Conservation (phyloP, 805 yeast species). For the Pichia gijzeniarum region DNA sequence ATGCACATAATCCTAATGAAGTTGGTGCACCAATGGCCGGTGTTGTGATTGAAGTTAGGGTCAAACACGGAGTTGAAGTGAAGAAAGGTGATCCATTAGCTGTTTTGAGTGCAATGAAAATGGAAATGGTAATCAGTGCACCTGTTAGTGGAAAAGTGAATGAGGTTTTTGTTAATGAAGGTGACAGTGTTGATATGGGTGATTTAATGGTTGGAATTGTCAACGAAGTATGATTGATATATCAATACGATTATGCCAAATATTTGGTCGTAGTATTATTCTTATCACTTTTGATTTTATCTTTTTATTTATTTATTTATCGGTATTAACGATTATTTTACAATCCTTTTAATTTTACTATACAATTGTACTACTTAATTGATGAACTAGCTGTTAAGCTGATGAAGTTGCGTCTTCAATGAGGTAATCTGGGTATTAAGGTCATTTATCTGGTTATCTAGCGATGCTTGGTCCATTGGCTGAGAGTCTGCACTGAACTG, state of each 20-base stretch:
- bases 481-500: too few species aligned
- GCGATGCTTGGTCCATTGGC: too few species aligned
- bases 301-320: not conserved
- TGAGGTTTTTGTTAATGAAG: conserved; percentile 72
- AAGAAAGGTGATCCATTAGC: conserved; percentile 96
- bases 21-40: conserved; percentile 99
- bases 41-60: conserved; percentile 91
- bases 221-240: conserved; percentile 21
- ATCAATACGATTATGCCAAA: too few species aligned
- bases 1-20: conserved; percentile 77
- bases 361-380: too few species aligned
- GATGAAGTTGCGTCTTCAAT: not conserved
- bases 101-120: conserved; percentile 95
- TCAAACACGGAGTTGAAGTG: conserved; percentile 79
- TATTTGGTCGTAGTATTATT: not conserved
- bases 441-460: too few species aligned
- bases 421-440: not conserved
- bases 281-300: not conserved
- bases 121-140: conserved; percentile 98
- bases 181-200: conserved; percentile 92
- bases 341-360: too few species aligned
- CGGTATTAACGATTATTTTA: too few species aligned
- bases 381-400: too few species aligned
- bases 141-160: conserved; percentile 82
- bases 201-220: conserved; percentile 70